Percentiles rank a stretch among this genome's conserved stretches.
Evolutionary conservation across 805 yeast genomes (phyloP).

Genomic region (Yamadazyma sp.): DNA sequence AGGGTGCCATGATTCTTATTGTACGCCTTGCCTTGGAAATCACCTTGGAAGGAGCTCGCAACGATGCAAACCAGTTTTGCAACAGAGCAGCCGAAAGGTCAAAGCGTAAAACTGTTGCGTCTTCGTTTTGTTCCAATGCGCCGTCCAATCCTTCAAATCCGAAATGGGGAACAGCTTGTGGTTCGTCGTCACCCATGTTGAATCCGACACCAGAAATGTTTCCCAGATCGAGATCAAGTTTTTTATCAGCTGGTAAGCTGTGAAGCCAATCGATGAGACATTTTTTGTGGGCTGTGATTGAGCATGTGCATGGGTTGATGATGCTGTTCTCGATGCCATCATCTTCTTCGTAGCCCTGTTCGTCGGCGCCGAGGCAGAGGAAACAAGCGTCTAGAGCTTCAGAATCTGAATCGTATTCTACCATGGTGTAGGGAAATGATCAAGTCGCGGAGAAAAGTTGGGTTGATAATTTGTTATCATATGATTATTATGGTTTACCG

Average conservation of each 20-base stretch:
- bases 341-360: no score
- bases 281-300: constrained; percentile 34
- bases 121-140: no score
- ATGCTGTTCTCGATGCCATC: no score
- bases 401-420: no score
- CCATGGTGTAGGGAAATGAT: no score
- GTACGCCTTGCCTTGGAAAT: not conserved
- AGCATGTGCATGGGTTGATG: constrained; percentile 41
- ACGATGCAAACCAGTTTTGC: constrained; percentile 1
- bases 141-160: no score
- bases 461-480: no score
- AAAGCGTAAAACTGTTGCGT: no score
- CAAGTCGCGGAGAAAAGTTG: not conserved
- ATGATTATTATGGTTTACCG: no score
- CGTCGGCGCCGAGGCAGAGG: constrained; percentile 34
- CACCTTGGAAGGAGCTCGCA: not conserved
- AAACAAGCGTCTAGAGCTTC: constrained; percentile 27
- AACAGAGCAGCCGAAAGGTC: not conserved
- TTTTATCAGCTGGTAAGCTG: constrained; percentile 29
- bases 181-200: not conserved
- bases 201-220: no score
- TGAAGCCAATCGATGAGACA: constrained; percentile 44
- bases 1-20: not conserved
- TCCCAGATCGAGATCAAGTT: no score
- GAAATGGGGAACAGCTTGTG: no score